phyloP scores from a whole-genome alignment of 108 stramenopile species.

The Cylindrotheca fusiformis region DNA sequence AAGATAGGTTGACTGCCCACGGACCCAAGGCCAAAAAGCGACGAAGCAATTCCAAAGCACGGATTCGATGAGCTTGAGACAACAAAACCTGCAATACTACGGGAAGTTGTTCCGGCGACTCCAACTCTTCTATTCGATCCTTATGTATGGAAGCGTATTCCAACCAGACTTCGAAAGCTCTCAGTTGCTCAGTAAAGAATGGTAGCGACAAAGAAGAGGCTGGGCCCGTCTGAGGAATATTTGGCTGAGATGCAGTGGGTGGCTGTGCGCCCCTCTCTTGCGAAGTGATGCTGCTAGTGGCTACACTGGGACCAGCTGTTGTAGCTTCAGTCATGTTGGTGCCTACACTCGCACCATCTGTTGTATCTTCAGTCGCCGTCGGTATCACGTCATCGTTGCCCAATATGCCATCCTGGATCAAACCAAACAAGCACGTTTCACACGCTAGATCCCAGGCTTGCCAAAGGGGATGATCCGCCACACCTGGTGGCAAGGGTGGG shows the following conservation, averaged over 20 bases:
- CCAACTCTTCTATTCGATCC: slow-evolving; percentile 24
- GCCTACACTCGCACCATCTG: background rate
- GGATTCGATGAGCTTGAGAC: slow-evolving; percentile 86
- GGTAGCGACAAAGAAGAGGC: slow-evolving; percentile 54
- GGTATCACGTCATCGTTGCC: slow-evolving; percentile 13
- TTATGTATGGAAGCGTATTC: slow-evolving; percentile 74
- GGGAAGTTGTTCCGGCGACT: slow-evolving; percentile 93
- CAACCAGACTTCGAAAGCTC: slow-evolving; percentile 98
- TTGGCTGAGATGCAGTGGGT: slow-evolving; percentile 1
- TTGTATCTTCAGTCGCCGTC: slow-evolving; percentile 4
- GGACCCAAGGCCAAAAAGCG: slow-evolving; percentile 89
- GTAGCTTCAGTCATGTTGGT: background rate
- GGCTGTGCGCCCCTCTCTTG: background rate
- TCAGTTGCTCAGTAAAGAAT: slow-evolving; percentile 96
- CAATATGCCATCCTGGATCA: slow-evolving; percentile 72
- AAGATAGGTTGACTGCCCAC: slow-evolving; percentile 92
- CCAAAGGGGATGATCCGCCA: slow-evolving; percentile 96
- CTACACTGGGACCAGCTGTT: background rate
- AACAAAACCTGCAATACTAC: slow-evolving; percentile 96
- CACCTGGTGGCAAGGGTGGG: slow-evolving; percentile 92
- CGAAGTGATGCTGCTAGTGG: background rate
- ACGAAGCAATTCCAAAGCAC: slow-evolving; percentile 88
- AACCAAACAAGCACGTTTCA: slow-evolving; percentile 86
- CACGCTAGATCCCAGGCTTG: slow-evolving; percentile 98
- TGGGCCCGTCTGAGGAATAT: background rate